Evolutionary conservation across 805 yeast genomes (phyloP), one percentile per base, ranked within the genome.

Genomic region (Wickerhamomyces tratensis): DNA sequence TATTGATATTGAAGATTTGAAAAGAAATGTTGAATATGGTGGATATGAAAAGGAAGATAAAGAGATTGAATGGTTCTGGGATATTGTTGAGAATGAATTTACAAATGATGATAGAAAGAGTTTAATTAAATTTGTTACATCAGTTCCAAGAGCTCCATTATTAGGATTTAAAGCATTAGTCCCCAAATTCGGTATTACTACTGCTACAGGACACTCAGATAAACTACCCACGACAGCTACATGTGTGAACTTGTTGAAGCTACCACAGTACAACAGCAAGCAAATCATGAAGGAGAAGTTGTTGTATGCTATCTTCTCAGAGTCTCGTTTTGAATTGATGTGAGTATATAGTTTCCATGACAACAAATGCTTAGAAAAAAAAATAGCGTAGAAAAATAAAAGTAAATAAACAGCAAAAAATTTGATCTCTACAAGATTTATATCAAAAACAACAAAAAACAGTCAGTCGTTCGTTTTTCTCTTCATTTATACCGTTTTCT

Each of bases 101-200:
- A 57, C 69, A 2, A 65, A 73, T 3, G 72, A 70, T n/a, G 86
- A 87, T 43, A 69, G 77, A 47, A 68, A 77, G 20, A 73, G 75
- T 40, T 72, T 93, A 43, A 62, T 93, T 27, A 86, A 86, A 57
- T 93, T 91, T 65, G 96, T 86, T 27, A 93, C 98, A 0, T 84
- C 96, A 0, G 95, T 87, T 2, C 82, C 96, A 1, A 73, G 89
- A 46, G 96, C 95, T 0, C 98, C 98, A 1, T 66, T 93, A 36
- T 69, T 86, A 26, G 98, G 98, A 0, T 91, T 93, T 57, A 69
- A 73, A 12, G 76, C 80, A 5, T 67, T 87, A 39, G 65, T 63
- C 30, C 98, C 98, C 0, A 69, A 67, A 42, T 87, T 93, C 61
- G 95, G 95, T 1, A 82, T 93, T 39, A 60, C 86, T 35, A 79